Evolutionary conservation across 179 eudicot species (phyloP), one percentile per base, ranked within the genome.

Genomic region (Gypsophila paniculata): DNA sequence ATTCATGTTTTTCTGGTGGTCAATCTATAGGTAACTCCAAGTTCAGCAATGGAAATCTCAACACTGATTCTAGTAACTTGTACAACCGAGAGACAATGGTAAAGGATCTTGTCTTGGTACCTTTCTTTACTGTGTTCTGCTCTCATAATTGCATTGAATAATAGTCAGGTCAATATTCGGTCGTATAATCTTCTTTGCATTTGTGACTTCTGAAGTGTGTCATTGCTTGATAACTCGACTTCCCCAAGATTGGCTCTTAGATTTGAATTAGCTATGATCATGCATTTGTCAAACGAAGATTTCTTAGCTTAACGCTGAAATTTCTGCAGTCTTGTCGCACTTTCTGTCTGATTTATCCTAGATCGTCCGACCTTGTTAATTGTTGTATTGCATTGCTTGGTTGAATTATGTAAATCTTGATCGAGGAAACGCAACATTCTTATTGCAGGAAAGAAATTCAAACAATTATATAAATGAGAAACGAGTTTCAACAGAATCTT

Each of bases 401-500:
- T 70, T 57, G 44, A 36, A 52, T 14, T 34, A 17, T 78, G 17
- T 42, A 59, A 64, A 32, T 65, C 61, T 42, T 65, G 63, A 54
- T 76, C 79, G 39, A 14, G 38, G 57, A 48, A 23, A 48, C 23
- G 19, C 21, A 66, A 15, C 55, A 46, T 25, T 81, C 48, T 72
- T n/a, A 74, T 72, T 86, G 80, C 89, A 94, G 98, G 98, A 87
- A 75, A 85, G 77, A 60, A 77, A 71, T 74, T 26, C 83, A 42
- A 86, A 68, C 83, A 86, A 80, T 72, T 61, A 73, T 78, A 74
- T 71, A n/a, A 76, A 77, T 62, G 94, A 91, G 74, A 87, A 88
- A 68, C 81, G 89, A 77, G 77, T 76, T 66, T 90, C 95, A 57
- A 73, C 80, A 8, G 99, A 91, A 80, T 88, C 97, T 72, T 89